Base-by-base conservation (phyloP, 163 green algal genomes). In the Prototheca wickerhamii region DNA sequence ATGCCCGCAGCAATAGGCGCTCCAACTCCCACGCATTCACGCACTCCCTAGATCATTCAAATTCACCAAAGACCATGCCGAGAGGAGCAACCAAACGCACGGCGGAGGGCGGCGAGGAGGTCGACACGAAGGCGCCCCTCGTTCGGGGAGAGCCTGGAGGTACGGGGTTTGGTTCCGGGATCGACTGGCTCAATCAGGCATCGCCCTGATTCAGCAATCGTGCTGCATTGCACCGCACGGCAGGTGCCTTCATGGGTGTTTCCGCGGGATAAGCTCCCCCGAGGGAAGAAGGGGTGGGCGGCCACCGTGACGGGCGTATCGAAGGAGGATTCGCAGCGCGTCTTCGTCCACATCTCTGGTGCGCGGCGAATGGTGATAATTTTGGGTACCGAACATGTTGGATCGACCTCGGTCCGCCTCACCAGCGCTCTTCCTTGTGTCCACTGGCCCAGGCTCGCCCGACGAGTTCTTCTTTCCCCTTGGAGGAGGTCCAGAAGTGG, bases 391-490 rank as follows among this genome's bases (percentile, higher is more conserved):
- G 40, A 23, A 15, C 40, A 49, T 15, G 40, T 15, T 23, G 15
- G 40, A 15, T 23, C 40, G 12, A 49, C 40, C 10, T 49, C 12
- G 10, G 12, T 49, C 10, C 40, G 40, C 40, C 40, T 49, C 12
- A 23, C 40, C 40, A 49, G 12, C 40, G 15, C 10, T 49, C 40
- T 15, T 15, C 40, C 15, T 15, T 10, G 40, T 10, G 10, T 49
- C 40, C 49, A 28, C 21, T 56, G 49, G 49, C 49, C 10, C 55
- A 61, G 55, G 31, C 34, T n/a, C 31, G 26, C 17, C 31, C 20
- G 55, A 61, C 4, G 30, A 49, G 23, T 61, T 49, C 32, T 61
- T 33, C 32, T 61, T n/a, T 61, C 55, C 55, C 55, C 31, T 50
- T 61, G 6, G 55, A 61, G 17, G 55, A 46, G 32, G 55, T 61